Base-by-base conservation (phyloP, 2,329 filamentous ascomycete genomes). In the Penicillium sumatraense region DNA sequence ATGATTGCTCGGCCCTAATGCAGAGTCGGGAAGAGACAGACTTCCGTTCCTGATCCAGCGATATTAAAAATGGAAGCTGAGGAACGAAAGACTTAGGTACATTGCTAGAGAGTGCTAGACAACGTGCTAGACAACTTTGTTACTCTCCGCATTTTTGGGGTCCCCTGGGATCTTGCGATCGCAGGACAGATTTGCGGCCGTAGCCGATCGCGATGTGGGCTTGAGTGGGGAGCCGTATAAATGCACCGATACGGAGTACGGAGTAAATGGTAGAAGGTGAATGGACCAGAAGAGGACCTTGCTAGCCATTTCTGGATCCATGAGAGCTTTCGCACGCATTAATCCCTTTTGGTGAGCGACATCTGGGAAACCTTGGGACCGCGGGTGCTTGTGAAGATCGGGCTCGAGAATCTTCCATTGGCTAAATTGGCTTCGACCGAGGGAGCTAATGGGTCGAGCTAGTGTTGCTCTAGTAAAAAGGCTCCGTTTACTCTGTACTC, bases 361-460 rank as follows among this genome's bases (percentile, higher is more conserved):
- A 14, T 26, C 14, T 8, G 14, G 21, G n/a, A 24, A 38, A 38
- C 33, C 49, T 52, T 26, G 49, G 48, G 51, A 51, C 54, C 46
- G 50, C 41, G 46, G 40, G 48, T 41, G 27, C 16, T 38, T 38
- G 51, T 33, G 33, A 41, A 38, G 51, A 54, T 24, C 33, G 29
- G 10, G 20, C 27, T 56, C 51, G 54, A 57, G 58, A 60, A 63
- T 31, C 18, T 64, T 64, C 56, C 29, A 63, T 60, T 51, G 54
- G 49, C 18, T 24, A 36, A 35, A 14, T 56, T 24, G 42, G 14
- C 42, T 54, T 55, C 20, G 40, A 40, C 40, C 38, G 31, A 45
- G 18, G 51, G 29, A 44, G 23, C 36, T 29, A 45, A 31, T 5
- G 16, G 23, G 26, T n/a, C 29, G 36, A 27, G 36, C 46, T 48